phyloP scores from a whole-genome alignment of 2,329 filamentous ascomycete species.

The Colletotrichum phormii region DNA sequence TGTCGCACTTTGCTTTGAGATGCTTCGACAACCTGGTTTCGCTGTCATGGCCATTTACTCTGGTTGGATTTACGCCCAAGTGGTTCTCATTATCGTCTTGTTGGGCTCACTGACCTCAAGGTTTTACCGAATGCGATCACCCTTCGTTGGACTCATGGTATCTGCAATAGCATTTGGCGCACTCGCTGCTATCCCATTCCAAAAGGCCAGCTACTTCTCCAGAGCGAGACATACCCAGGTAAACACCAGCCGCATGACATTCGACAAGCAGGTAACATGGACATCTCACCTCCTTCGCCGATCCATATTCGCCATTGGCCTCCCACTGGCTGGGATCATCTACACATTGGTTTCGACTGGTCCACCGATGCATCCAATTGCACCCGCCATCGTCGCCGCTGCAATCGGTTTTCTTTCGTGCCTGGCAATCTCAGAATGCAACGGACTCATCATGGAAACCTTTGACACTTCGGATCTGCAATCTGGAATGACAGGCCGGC shows the following conservation, averaged over 20 bases:
- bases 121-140: slow-evolving; percentile 73
- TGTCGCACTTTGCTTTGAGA: slow-evolving; percentile 72
- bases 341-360: slow-evolving; percentile 77
- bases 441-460: slow-evolving; percentile 82
- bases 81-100: slow-evolving; percentile 78
- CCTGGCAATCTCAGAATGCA: slow-evolving; percentile 80
- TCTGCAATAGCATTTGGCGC: slow-evolving; percentile 76
- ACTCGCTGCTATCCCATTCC: slow-evolving; percentile 76
- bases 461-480: slow-evolving; percentile 86
- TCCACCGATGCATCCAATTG: slow-evolving; percentile 67
- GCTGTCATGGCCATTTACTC: slow-evolving; percentile 78
- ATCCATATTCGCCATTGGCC: slow-evolving; percentile 72
- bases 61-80: slow-evolving; percentile 82
- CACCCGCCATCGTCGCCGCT: slow-evolving; percentile 75
- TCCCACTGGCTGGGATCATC: slow-evolving; percentile 74
- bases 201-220: slow-evolving; percentile 77
- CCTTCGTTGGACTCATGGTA: slow-evolving; percentile 75
- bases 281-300: slow-evolving; percentile 79
- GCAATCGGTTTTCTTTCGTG: slow-evolving; percentile 77
- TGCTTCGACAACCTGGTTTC: slow-evolving; percentile 81
- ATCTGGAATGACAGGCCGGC: slow-evolving; percentile 73
- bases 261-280: slow-evolving; percentile 73
- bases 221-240: slow-evolving; percentile 69
- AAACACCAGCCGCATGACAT: slow-evolving; percentile 75
- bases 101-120: slow-evolving; percentile 78